Evolutionary conservation across 148 eudicot species (phyloP).

Genomic region (Chenopodium berlandieri): DNA sequence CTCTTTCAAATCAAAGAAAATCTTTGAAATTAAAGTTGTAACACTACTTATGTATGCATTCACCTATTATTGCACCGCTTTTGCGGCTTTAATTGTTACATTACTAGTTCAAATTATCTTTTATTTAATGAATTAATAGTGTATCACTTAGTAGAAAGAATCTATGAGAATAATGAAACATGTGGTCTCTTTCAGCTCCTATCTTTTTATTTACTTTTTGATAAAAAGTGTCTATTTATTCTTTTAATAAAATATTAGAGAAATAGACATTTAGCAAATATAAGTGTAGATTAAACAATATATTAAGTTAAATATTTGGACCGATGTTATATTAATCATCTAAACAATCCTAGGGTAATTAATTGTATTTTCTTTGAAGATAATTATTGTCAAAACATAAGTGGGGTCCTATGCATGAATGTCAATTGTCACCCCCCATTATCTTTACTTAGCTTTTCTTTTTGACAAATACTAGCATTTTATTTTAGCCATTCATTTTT

Average conservation of each 20-base stretch:
- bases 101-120: too few species aligned
- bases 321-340: neutral
- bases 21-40: conserved; percentile 8
- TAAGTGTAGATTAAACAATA: too few species aligned
- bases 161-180: neutral
- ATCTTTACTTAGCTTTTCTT: neutral
- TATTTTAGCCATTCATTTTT: neutral
- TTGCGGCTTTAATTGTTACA: neutral
- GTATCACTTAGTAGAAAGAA: neutral
- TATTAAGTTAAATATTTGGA: neutral
- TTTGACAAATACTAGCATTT: neutral
- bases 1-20: neutral
- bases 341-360: neutral
- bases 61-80: neutral
- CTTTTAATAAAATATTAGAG: neutral
- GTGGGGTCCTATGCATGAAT: conserved; percentile 15
- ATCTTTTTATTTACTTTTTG: neutral
- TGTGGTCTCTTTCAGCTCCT: neutral
- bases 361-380: neutral
- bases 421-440: conserved; percentile 1
- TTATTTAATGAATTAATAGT: neutral
- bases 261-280: neutral
- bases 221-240: neutral
- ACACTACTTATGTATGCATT: conserved; percentile 1
- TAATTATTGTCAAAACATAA: conserved; percentile 4